Evolutionary conservation across 306 rosid species (phyloP), one percentile per base, ranked within the genome.

Genomic region (Quercus robur): DNA sequence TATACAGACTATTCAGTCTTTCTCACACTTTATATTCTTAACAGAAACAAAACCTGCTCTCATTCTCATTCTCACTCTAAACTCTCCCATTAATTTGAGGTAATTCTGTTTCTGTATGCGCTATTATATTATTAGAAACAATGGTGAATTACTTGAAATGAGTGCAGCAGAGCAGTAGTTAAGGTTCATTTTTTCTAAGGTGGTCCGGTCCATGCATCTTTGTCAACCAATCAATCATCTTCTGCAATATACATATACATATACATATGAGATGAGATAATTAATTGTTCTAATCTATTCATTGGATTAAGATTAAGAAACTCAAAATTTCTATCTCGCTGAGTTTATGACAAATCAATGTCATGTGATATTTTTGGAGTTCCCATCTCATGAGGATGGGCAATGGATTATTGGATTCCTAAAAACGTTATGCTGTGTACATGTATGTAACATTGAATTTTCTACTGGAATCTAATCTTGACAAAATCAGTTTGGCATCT

Each of bases 341-440:
- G 28, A 20, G 26, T 46, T 46, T 11, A 5, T 46, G 52, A 10
- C 3, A 46, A 46, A 46, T 8, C 52, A 46, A 46, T 46, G 23
- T 20, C 7, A 57, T 57, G 85, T 85, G 25, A 89, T 30, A 30
- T 30, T 30, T 30, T 30, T 30, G 92, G 35, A 97, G 98, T 79
- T 90, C 41, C 8, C 41, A 91, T 62, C 81, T 73, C 41, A 35
- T 70, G 97, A 94, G 61, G 90, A 88, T 72, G 94, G 97, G 77
- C 88, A 90, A 21, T 94, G 98, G 97, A 87, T 92, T 79, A 87
- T 94, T 79, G 41, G 41, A 6, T 35, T 35, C 7, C 97, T 97
- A 56, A 72, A 90, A 64, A 90, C 98, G 70, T 78, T 89, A 72
- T 88, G 92, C 56, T 87, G 77, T 77, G 92, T 97, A 5, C 90